These are phyloP conservation scores for Hypholoma fasciculare DNA, from an alignment of 768 basidiomycete genomes.

Conservation along the genomic window DNA sequence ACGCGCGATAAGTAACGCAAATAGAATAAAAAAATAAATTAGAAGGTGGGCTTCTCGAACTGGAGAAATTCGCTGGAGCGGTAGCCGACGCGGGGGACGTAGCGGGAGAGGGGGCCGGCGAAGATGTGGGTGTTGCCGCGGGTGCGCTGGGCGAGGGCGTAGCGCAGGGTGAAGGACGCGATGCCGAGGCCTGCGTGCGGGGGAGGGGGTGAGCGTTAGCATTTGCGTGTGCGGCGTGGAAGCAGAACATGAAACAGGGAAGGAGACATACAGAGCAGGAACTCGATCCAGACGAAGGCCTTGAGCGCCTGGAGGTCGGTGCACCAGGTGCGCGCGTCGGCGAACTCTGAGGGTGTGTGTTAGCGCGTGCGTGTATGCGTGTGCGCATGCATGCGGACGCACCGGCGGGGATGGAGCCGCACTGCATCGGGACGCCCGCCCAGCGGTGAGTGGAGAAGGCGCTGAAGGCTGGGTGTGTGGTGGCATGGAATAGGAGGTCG, in stretches of 20 bases:
- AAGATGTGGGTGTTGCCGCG: conserved; percentile 52
- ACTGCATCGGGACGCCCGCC: conserved; percentile 46
- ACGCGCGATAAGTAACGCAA: too few species aligned
- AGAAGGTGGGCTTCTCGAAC: conserved; percentile 24
- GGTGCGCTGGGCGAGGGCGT: conserved; percentile 34
- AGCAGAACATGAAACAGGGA: too few species aligned
- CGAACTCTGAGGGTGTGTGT: conserved; percentile 28
- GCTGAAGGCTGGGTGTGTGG: conserved; percentile 46
- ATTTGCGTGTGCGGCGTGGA: too few species aligned
- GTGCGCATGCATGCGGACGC: conserved; percentile 3
- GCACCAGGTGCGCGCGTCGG: conserved; percentile 52
- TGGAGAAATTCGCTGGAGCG: conserved; percentile 36
- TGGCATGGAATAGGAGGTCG: too few species aligned
- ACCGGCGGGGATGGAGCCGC: conserved; percentile 50
- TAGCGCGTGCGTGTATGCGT: not conserved
- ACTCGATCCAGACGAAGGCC: conserved; percentile 60
- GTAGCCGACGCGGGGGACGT: conserved; percentile 28
- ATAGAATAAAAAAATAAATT: not conserved
- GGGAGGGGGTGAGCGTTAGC: too few species aligned
- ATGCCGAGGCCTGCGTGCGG: too few species aligned
- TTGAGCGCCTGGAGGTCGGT: conserved; percentile 54
- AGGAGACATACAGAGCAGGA: conserved; percentile 38
- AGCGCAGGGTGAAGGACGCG: not conserved
- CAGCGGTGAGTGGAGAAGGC: conserved; percentile 63
- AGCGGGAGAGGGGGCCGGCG: conserved; percentile 52